Percentiles rank a stretch among this genome's conserved stretches.
Conservation (phyloP, 1,284 basidiomycete species). For the Inonotus obliquus region DNA sequence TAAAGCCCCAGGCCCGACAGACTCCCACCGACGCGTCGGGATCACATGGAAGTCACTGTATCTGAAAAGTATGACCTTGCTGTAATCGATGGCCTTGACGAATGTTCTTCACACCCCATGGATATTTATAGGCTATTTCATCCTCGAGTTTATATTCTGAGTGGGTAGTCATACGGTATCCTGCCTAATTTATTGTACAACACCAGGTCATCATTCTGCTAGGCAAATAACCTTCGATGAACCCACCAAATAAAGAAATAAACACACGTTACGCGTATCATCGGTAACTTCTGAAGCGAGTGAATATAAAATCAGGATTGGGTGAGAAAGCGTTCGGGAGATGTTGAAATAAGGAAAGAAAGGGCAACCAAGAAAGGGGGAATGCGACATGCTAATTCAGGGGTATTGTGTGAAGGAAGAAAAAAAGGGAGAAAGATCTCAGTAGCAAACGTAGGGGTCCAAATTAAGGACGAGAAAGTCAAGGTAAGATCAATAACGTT, state of each 20-base stretch:
- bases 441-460: neutral
- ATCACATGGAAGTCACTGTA: too few relatives aligned
- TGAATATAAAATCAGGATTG: neutral
- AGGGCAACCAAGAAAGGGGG: neutral
- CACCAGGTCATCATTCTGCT: conserved; percentile 10
- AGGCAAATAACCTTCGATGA: neutral
- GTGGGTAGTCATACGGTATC: neutral
- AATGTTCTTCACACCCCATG: neutral
- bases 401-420: conserved; percentile 1
- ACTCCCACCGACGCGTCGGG: too few relatives aligned
- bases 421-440: conserved; percentile 1
- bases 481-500: conserved; percentile 12
- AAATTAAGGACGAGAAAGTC: conserved; percentile 4
- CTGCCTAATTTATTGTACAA: conserved; percentile 13
- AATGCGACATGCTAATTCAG: conserved; percentile 11
- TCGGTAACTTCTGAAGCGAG: neutral
- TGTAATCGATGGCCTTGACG: too few relatives aligned
- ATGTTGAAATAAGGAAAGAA: neutral
- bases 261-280: neutral
- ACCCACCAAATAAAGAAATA: neutral
- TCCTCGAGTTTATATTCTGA: neutral
- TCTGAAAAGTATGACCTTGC: too few relatives aligned
- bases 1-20: too few relatives aligned
- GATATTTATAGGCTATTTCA: neutral
- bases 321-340: neutral